Evolutionary conservation across 305 asterid genomes (phyloP).

Genomic region (Fraxinus paxiana): DNA sequence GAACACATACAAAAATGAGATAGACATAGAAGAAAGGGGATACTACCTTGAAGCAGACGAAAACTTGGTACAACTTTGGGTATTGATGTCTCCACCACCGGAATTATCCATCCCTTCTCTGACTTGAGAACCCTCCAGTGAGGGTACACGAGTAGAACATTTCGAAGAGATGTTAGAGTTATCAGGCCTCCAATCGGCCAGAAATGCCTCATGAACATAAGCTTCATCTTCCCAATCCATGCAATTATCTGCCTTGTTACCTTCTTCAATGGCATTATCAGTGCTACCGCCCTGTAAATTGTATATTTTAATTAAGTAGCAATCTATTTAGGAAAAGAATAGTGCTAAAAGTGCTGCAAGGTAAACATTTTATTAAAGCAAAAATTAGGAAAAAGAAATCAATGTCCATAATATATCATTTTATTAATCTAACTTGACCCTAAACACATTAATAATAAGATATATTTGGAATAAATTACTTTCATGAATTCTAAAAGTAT

Average conservation of each 20-base stretch:
- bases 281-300: conserved; percentile 52
- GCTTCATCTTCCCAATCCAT: conserved; percentile 74
- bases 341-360: not conserved
- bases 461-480: not conserved
- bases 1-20: conserved; percentile 14
- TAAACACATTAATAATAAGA: not conserved
- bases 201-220: conserved; percentile 92
- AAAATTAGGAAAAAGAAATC: not conserved
- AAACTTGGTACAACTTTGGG: conserved; percentile 34
- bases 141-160: conserved; percentile 29
- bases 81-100: conserved; percentile 35
- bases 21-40: conserved; percentile 13
- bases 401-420: not conserved
- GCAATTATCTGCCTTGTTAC: conserved; percentile 41
- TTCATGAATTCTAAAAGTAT: not conserved
- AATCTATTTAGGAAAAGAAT: conserved; percentile 6
- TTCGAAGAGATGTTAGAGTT: conserved; percentile 33
- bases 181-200: conserved; percentile 88
- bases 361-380: not conserved
- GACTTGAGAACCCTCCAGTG: conserved; percentile 39
- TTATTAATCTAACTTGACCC: not conserved
- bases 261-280: conserved; percentile 53
- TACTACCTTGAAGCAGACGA: conserved; percentile 63
- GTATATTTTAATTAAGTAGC: conserved; percentile 16
- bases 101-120: conserved; percentile 32